A percentile compares a stretch with the other conserved stretches of the same genome.
phyloP scores from a whole-genome alignment of 108 stramenopile genomes.

The Poteriospumella lacustris region DNA sequence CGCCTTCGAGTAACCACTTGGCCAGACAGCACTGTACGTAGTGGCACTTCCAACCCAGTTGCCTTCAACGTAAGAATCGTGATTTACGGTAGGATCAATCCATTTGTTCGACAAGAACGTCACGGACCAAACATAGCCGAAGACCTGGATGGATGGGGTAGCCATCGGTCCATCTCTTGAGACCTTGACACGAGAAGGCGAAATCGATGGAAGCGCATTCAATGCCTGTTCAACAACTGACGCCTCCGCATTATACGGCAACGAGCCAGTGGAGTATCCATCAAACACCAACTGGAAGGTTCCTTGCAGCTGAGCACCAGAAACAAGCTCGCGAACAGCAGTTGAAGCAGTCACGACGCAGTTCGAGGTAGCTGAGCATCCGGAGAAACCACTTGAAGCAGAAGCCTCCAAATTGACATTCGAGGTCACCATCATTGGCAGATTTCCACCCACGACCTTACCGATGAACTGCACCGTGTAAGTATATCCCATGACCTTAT shows the following conservation, averaged over 20 bases:
- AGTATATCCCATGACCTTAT: constrained; percentile 56
- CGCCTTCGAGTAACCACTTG: constrained; percentile 64
- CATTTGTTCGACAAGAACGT: constrained; percentile 66
- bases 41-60: constrained; percentile 63
- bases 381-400: constrained; percentile 30
- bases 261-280: constrained; percentile 65
- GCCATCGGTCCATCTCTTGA: constrained; percentile 47
- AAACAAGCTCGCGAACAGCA: constrained; percentile 35
- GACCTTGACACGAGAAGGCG: constrained; percentile 63
- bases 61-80: constrained; percentile 56
- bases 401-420: background rate
- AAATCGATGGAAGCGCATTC: constrained; percentile 62
- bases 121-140: constrained; percentile 67
- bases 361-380: constrained; percentile 31
- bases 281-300: constrained; percentile 68
- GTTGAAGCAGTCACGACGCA: constrained; percentile 30
- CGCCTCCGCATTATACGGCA: constrained; percentile 60
- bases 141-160: constrained; percentile 55
- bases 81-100: constrained; percentile 58
- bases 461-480: constrained; percentile 61
- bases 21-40: constrained; percentile 60
- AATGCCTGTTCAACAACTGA: constrained; percentile 58
- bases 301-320: constrained; percentile 59
- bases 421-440: constrained; percentile 36
- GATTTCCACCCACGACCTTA: constrained; percentile 60